Base-by-base conservation (phyloP, 306 rosid species). In the Acmispon strigosus region DNA sequence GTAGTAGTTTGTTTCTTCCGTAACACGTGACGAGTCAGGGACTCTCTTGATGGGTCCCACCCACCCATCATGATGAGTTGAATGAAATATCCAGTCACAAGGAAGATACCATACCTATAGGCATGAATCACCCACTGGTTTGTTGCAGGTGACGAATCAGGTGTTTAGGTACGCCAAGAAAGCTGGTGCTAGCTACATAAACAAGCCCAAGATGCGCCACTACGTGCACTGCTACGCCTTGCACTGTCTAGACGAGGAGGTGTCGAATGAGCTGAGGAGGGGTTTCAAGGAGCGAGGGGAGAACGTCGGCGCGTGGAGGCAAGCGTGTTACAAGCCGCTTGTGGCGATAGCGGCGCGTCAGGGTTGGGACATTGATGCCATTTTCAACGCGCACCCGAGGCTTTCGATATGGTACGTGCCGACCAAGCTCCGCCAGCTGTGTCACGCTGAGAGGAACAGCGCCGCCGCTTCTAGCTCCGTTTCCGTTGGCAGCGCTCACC, bases 141-240 rank as follows among this genome's bases (percentile, higher is more conserved):
- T 22, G 2, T 1, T 64, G 78, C 69, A 90, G 97, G 96, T 90
- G 74, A 91, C 97, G 34, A 94, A 90, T 69, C 95, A 94, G 66
- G 99, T 91, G 52, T 91, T 89, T 54, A 84, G 95, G 87, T 89
- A 72, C 58, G 97, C 97, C 0, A 91, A 91, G 84, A 89, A 84
- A 48, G 95, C 89, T 10, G 99, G 99, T 18, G 97, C 97, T 1
- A 91, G 89, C 76, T 88, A 94, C 86, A 94, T 94, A 4, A 94
- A 94, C 90, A 94, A 94, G 87, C 98, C 98, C 0, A 94, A 94
- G 67, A 94, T 94, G 98, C 62, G 98, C n/a, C 98, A 94, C 82
- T 94, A 94, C 57, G 98, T 94, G 43, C 98, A 90, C 62, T 93
- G 98, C 78, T 90, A 90, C 15, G 98, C 98, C 0, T 73, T 94